A percentile compares a stretch with the other conserved stretches of the same genome.
These are phyloP conservation scores for Pichia sp. DNA, from an alignment of 1,139 yeast species.

Conservation along the genomic window DNA sequence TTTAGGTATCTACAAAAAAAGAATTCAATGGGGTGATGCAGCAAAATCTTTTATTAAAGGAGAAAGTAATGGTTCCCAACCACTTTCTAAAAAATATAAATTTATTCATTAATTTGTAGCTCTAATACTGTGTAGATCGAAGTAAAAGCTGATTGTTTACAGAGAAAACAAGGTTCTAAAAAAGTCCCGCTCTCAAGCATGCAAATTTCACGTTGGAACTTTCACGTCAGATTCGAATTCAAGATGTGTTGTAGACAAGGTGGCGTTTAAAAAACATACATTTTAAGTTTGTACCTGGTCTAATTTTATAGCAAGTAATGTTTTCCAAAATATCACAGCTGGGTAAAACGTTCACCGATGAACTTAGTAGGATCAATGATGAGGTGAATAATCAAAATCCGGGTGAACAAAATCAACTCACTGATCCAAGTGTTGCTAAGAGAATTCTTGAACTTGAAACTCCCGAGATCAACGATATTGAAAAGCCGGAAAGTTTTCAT, in stretches of 20 bases:
- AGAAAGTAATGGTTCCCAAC: constrained; percentile 23
- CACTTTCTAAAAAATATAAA: constrained; percentile 17
- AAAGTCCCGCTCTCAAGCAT: too few species aligned
- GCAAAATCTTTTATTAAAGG: constrained; percentile 24
- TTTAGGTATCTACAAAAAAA: constrained; percentile 24
- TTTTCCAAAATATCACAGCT: constrained; percentile 54
- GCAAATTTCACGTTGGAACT: not conserved
- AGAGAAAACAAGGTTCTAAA: not conserved
- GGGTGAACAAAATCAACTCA: constrained; percentile 13
- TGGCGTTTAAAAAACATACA: not conserved
- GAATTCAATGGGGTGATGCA: constrained; percentile 28
- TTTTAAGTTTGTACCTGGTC: not conserved
- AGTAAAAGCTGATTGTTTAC: not conserved
- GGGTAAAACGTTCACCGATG: constrained; percentile 62
- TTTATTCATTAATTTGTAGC: constrained; percentile 4
- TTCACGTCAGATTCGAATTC: not conserved
- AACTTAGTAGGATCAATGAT: constrained; percentile 33
- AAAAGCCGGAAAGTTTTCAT: constrained; percentile 39
- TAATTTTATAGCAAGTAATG: constrained; percentile 35
- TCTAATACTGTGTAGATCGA: not conserved
- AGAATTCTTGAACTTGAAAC: constrained; percentile 34
- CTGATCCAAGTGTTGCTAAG: constrained; percentile 22
- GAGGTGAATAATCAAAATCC: constrained; percentile 24
- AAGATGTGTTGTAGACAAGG: not conserved
- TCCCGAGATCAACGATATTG: constrained; percentile 39